These are phyloP conservation scores for Xylariaceae sp. DNA, from an alignment of 2,329 filamentous ascomycete genomes.

Conservation along the genomic window DNA sequence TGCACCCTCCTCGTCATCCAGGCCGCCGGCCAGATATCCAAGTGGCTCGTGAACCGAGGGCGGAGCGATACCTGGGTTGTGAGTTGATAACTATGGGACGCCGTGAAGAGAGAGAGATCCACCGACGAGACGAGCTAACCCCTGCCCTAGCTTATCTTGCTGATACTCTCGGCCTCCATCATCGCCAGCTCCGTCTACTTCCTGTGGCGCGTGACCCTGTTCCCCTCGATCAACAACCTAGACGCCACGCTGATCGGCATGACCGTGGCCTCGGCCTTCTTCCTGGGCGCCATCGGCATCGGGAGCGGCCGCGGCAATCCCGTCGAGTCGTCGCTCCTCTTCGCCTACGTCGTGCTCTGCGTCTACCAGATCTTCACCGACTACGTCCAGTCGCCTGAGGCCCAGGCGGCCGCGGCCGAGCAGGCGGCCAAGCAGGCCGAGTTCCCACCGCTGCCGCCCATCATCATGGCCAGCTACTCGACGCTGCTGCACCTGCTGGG, in stretches of 20 bases:
- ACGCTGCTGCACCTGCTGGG: constrained; percentile 80
- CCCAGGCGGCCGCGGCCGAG: constrained; percentile 44
- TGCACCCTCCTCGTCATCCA: constrained; percentile 95
- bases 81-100: no score
- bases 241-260: constrained; percentile 91
- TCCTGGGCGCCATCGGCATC: constrained; percentile 89
- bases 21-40: constrained; percentile 85
- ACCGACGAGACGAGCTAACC: no score
- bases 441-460: constrained; percentile 90
- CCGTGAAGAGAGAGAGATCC: no score
- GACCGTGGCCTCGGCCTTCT: constrained; percentile 84
- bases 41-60: constrained; percentile 89
- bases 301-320: constrained; percentile 89
- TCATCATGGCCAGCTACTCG: constrained; percentile 97
- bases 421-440: constrained; percentile 60
- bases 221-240: constrained; percentile 85
- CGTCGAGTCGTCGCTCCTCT: constrained; percentile 88
- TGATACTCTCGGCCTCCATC: constrained; percentile 81
- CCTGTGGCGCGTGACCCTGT: constrained; percentile 87
- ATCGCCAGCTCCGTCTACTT: constrained; percentile 95
- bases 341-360: constrained; percentile 96
- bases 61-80: constrained; percentile 96
- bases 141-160: constrained; percentile 72
- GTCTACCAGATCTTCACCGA: constrained; percentile 99
- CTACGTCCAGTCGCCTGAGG: constrained; percentile 73